Evolutionary conservation across 768 basidiomycete genomes (phyloP), one percentile per base, ranked within the genome.

Genomic region (Grammothele lineata): DNA sequence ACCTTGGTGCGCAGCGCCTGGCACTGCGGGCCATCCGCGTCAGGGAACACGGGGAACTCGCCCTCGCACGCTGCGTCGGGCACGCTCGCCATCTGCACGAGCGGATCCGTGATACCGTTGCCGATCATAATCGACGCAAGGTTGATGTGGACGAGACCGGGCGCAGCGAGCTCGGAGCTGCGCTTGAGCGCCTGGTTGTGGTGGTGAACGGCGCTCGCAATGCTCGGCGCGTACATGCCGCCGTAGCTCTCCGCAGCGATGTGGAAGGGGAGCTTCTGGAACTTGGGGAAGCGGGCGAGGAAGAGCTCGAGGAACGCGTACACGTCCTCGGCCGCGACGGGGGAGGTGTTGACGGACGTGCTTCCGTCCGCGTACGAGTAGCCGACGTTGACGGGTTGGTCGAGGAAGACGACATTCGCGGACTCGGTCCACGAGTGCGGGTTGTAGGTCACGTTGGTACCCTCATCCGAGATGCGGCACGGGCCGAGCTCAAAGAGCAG

Each of bases 401-500:
- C 77, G 50, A 87, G 78, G 75, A 86, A 86, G 46, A 86, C 83
- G 54, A 86, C 71, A 59, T 90, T 90, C 39, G 87, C 82, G 53
- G 84, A 68, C 33, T 71, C 73, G 57, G 84, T 99, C 95, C 95
- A 99, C 55, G 85, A 85, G 72, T 88, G 62, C 5, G 80, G 76
- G 67, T 99, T 97, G 61, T 61, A 59, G 1, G 80, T 83, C 14
- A 81, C 82, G 67, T 83, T 85, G 49, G 70, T 68, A 26, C 92
- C 91, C 1, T 81, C 71, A 35, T 90, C 68, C 15, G 76, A 68
- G 51, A 97, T 73, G 24, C 67, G 68, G 67, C 95, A 97, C 0
- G 95, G 93, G 0, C 95, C 95, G 18, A 95, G 81, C 61, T 97
- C 93, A 56, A 95, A 91, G 14, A 98, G 72, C 19, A 96, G 77